phyloP scores from a whole-genome alignment of 805 yeast genomes.

The Yarrowia sp. region DNA sequence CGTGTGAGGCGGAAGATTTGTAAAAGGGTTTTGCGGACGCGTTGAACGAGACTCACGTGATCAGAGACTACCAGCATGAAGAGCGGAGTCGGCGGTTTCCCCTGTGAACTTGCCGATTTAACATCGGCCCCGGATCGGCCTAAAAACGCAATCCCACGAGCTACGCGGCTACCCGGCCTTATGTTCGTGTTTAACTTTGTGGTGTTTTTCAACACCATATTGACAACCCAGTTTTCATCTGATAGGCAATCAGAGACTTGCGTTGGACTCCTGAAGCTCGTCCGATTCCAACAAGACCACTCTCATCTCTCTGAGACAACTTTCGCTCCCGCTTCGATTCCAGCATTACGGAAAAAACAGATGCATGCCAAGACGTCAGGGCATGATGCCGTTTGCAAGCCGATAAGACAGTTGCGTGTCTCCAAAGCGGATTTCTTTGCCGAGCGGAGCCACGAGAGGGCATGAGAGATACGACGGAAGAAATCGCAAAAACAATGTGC shows the following conservation, averaged over 20 bases:
- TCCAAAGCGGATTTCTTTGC: background rate
- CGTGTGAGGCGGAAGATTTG: slow-evolving; percentile 1
- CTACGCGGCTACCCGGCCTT: slow-evolving; percentile 10
- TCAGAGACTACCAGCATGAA: background rate
- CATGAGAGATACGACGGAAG: too few species aligned
- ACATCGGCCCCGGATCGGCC: slow-evolving; percentile 11
- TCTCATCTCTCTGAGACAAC: background rate
- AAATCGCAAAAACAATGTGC: too few species aligned
- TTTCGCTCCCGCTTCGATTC: background rate
- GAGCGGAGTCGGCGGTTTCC: too few species aligned
- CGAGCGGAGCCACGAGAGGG: background rate
- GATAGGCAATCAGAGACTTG: background rate
- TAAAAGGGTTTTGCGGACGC: background rate
- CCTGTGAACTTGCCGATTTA: background rate
- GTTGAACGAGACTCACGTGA: background rate
- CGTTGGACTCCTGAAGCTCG: too few species aligned
- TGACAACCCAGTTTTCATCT: too few species aligned
- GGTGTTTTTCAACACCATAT: background rate
- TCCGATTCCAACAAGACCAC: too few species aligned
- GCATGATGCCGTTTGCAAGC: slow-evolving; percentile 15
- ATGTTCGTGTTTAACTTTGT: background rate
- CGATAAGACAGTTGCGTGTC: background rate
- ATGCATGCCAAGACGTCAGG: slow-evolving; percentile 13
- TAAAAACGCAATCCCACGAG: background rate
- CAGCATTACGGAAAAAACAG: background rate